phyloP scores from a whole-genome alignment of 345 rosid species.

The Rhodomyrtus tomentosa region DNA sequence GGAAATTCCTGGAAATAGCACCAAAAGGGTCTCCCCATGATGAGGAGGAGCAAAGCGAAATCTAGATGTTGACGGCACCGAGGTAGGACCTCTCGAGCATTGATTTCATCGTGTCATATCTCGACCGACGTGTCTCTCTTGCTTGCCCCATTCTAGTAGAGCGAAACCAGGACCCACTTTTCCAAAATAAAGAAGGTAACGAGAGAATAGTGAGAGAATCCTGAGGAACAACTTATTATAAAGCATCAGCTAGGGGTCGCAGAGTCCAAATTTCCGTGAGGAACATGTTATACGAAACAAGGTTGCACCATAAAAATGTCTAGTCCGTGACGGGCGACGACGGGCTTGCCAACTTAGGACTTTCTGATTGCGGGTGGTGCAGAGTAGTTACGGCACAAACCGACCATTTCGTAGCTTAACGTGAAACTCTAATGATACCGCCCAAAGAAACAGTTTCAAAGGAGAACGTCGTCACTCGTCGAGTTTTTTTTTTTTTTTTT shows the following conservation, averaged over 20 bases:
- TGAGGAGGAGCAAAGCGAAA: neutral
- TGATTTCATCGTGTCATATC: neutral
- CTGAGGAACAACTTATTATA: neutral
- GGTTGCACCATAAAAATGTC: neutral
- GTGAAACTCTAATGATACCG: neutral
- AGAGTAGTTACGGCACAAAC: neutral
- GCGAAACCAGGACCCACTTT: neutral
- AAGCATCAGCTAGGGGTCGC: neutral
- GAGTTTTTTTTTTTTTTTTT: neutral
- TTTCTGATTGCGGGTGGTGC: accelerated
- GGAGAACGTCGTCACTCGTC: neutral
- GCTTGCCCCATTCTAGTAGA: neutral
- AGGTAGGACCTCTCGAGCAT: neutral
- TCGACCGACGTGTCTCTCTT: neutral
- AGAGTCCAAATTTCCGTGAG: neutral
- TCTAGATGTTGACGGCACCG: neutral
- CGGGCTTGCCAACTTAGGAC: accelerated
- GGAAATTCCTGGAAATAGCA: neutral
- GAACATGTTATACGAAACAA: neutral
- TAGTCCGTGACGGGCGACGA: neutral
- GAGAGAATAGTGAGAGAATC: neutral
- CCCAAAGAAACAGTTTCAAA: neutral
- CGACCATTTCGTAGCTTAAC: too few relatives aligned
- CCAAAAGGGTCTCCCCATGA: neutral
- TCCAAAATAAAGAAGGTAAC: neutral